Base-by-base conservation (phyloP, 2,329 filamentous ascomycete species). In the Triangularia setosa region DNA sequence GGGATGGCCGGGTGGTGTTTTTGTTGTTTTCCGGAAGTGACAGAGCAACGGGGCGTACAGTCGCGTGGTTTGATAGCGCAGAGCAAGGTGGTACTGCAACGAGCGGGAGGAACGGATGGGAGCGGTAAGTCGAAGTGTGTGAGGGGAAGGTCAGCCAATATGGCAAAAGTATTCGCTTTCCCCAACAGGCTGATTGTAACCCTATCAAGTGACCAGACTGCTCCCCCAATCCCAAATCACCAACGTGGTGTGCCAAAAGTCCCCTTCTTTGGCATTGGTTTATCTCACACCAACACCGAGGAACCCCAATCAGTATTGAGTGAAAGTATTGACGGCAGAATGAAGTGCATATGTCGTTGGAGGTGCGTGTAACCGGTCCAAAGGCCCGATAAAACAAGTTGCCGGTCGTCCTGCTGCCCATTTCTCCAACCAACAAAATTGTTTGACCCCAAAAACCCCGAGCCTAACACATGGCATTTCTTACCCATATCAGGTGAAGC, bases 381-480 rank as follows among this genome's bases (percentile, higher is more conserved):
- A 55, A 58, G 30, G 57, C 35, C 62, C 60, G 57, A 67, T 52
- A 48, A 40, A 40, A 40, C 2, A 40, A 40, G n/a, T 59, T 25
- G 18, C 40, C 30, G 57, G 21, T 59, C 16, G 40, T 24, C 23
- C 53, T 44, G 30, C 14, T 40, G 56, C 56, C 30, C 33, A 33
- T 33, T 25, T 48, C 9, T 25, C 57, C 33, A 33, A 40, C 57
- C 57, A 59, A 59, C 33, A 33, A 28, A 21, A 40, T 44, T 59
- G 30, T 44, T 27, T 9, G 57, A 33, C 55, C 21, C 57, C 40
- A 48, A 48, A 40, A 44, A n/a, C 33, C 28, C 57, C 57, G 57
- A 59, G 18, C 33, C n/a, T 18, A 25, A 23, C 30, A 33, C 30
- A 48, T 48, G 40, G 40, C 40, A 48, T 21, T 48, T 48, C 18